Base-by-base conservation (phyloP, 2,329 filamentous ascomycete species). In the Fusarium sp. region DNA sequence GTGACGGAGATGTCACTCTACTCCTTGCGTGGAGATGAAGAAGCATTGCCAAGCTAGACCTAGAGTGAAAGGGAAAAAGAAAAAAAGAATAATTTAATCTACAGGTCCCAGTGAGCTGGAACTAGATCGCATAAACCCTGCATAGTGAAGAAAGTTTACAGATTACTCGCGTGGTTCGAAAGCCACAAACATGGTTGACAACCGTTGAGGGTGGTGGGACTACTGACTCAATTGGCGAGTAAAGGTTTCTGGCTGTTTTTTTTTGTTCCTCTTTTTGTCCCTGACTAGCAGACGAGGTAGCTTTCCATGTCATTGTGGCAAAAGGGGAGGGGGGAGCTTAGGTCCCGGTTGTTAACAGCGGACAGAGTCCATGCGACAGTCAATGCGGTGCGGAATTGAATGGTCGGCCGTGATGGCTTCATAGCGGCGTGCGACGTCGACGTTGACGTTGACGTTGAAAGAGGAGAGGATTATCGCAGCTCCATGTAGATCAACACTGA, bases 401-500 rank as follows among this genome's bases (percentile, higher is more conserved):
- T 6, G 22, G 4, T 22, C 27, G 27, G 27, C 27, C 27, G 27
- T 30, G 27, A 30, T 30, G 27, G 27, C 27, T 30, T 30, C 27
- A 30, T 30, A 30, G 27, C 27, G 27, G 27, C 27, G 27, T 30
- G 27, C 22, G 22, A 10, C 27, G 3, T 30, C 10, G 27, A 30
- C 27, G 27, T 30, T 30, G 33, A 15, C 20, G 20, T 20, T 20
- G 20, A 20, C 20, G 20, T 20, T 20, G 20, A 20, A 20, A 20
- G 20, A 20, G 20, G 20, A 22, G 11, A 10, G 4, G 40, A 39
- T 25, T 23, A 57, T 56, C 23, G 25, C 20, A 17, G 4, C 39
- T 56, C 19, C 13, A 57, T 46, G 37, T 23, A 32, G 25, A 51
- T 51, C 39, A 45, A 46, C 32, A 46, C 32, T 22, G 15, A 23